Evolutionary conservation across 2,329 filamentous ascomycete species (phyloP).

Genomic region (Nigrograna mackinnonii): DNA sequence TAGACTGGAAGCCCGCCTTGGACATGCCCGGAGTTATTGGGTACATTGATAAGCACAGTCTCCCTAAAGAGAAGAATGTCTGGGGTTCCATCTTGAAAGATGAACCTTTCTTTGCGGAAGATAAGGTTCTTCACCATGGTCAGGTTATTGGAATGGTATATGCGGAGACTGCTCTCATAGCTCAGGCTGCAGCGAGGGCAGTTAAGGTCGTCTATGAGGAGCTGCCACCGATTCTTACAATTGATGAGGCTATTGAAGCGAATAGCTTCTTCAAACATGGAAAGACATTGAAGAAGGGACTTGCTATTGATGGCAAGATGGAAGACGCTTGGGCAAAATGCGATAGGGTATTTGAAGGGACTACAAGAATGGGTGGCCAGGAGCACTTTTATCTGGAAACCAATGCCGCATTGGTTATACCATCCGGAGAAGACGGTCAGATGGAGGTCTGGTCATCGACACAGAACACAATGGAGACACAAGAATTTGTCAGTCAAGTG

Average conservation of each 20-base stretch:
- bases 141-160: slow-evolving; percentile 90
- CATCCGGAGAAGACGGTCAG: slow-evolving; percentile 87
- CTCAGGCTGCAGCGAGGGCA: slow-evolving; percentile 77
- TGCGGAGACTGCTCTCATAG: slow-evolving; percentile 74
- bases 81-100: slow-evolving; percentile 85
- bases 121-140: slow-evolving; percentile 81
- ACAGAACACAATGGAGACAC: slow-evolving; percentile 44
- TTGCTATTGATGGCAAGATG: slow-evolving; percentile 50
- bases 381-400: slow-evolving; percentile 98
- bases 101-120: slow-evolving; percentile 88
- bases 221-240: slow-evolving; percentile 82
- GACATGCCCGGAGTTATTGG: slow-evolving; percentile 86
- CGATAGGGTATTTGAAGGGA: slow-evolving; percentile 83
- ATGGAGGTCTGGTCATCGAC: slow-evolving; percentile 75
- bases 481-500: slow-evolving; percentile 76
- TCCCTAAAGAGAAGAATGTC: slow-evolving; percentile 80
- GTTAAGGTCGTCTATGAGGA: slow-evolving; percentile 90
- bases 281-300: slow-evolving; percentile 78
- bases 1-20: slow-evolving; percentile 75
- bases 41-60: slow-evolving; percentile 79
- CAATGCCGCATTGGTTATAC: slow-evolving; percentile 79
- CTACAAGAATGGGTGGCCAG: slow-evolving; percentile 86
- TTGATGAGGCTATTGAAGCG: slow-evolving; percentile 89
- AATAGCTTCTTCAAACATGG: slow-evolving; percentile 84
- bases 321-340: slow-evolving; percentile 75